Percentiles rank a stretch among this genome's conserved stretches.
Conservation (phyloP, 1,284 basidiomycete species). For the Somion occarium region DNA sequence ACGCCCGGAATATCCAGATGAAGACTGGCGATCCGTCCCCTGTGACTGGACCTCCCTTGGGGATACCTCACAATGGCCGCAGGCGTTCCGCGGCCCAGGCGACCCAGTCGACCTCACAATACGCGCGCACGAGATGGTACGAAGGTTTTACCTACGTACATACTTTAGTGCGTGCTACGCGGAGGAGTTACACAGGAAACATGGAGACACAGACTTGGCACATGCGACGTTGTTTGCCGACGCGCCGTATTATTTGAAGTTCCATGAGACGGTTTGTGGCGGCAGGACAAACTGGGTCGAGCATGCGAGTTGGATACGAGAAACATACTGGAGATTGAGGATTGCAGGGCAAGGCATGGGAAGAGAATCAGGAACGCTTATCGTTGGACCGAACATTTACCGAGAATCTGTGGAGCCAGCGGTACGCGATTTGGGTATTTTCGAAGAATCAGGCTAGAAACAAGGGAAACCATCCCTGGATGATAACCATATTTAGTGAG, state of each 20-base stretch:
- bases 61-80: slow-evolving; percentile 4
- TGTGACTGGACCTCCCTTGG: slow-evolving; percentile 12
- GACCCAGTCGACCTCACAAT: background rate
- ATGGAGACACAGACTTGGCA: slow-evolving; percentile 6
- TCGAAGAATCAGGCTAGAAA: too few relatives aligned
- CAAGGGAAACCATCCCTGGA: too few relatives aligned
- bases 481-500: too few relatives aligned
- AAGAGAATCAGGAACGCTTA: background rate
- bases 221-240: slow-evolving; percentile 10
- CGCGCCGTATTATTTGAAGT: slow-evolving; percentile 12
- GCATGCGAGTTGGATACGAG: slow-evolving; percentile 12
- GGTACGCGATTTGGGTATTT: background rate
- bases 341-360: background rate
- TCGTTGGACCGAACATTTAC: background rate
- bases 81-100: background rate
- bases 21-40: slow-evolving; percentile 9
- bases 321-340: slow-evolving; percentile 13
- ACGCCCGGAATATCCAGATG: slow-evolving; percentile 10
- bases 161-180: slow-evolving; percentile 2
- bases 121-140: background rate
- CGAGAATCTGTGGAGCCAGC: background rate
- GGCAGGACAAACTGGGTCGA: slow-evolving; percentile 6
- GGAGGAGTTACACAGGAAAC: background rate
- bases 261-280: background rate
- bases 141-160: background rate